phyloP scores from a whole-genome alignment of 73 alveolate genomes.

The Tetrahymena borealis region DNA sequence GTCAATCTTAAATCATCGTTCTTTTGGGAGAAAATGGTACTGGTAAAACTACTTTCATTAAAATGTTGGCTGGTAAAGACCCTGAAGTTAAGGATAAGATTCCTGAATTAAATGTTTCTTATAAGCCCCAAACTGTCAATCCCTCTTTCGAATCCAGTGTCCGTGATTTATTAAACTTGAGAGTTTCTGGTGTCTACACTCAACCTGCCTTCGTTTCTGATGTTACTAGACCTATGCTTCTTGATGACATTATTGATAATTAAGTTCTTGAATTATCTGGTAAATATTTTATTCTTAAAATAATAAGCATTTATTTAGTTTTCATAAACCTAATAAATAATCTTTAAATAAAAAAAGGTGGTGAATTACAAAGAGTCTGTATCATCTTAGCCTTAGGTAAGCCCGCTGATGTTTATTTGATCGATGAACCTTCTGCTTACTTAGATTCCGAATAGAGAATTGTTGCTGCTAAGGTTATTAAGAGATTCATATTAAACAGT shows the following conservation, averaged over 20 bases:
- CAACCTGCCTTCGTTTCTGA: constrained; percentile 91
- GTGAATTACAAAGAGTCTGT: constrained; percentile 98
- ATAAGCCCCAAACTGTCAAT: constrained; percentile 94
- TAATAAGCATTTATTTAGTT: not conserved
- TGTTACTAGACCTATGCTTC: constrained; percentile 92
- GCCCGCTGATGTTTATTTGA: constrained; percentile 93
- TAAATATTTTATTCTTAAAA: not conserved
- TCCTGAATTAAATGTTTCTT: constrained; percentile 86
- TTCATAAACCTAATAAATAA: not conserved
- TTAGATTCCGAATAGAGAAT: constrained; percentile 96
- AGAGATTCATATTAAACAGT: constrained; percentile 84
- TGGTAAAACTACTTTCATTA: constrained; percentile 96
- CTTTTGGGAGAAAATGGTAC: constrained; percentile 98
- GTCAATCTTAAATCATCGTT: constrained; percentile 91
- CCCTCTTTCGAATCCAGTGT: constrained; percentile 94
- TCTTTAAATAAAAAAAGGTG: constrained; percentile 88
- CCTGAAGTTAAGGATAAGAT: constrained; percentile 63
- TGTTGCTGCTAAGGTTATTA: constrained; percentile 91
- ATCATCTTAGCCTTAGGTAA: constrained; percentile 92
- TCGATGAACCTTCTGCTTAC: constrained; percentile 99
- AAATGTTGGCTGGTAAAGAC: constrained; percentile 92
- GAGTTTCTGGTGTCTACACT: constrained; percentile 62
- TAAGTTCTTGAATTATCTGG: constrained; percentile 31
- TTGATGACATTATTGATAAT: constrained; percentile 82
- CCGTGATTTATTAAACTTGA: constrained; percentile 63